Base-by-base conservation (phyloP, 257 asterid genomes). In the Nicotiana noctiflora region DNA sequence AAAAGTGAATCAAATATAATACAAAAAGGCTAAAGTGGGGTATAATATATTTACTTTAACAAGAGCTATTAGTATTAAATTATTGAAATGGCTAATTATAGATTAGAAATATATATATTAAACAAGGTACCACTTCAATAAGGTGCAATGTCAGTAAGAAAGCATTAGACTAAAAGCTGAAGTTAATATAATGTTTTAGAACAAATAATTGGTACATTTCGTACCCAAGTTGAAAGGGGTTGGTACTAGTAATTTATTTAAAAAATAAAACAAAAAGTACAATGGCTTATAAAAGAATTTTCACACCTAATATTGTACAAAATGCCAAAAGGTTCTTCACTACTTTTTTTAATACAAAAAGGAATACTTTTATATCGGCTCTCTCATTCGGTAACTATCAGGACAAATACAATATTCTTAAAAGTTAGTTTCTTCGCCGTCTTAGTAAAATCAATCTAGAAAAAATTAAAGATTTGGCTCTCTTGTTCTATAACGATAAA, bases 121-220 rank as follows among this genome's bases (percentile, higher is more conserved):
- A 14, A 72, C 46, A 74, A 27, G 8, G 23, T 21, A 77, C 25
- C 74, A 74, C 61, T 59, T 60, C 25, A 34, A 32, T 62, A 77
- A 59, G 74, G 40, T 59, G 44, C 81, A 40, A 8, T 40, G 49
- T 40, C 8, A 40, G 12, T 40, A 40, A 40, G 49, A 17, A 77
- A 37, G 10, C 81, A 77, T 46, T 31, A 59, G 17, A 23, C 59
- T 11, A 70, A 44, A 77, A 77, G 81, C 21, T 14, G 4, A 59
- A 77, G 29, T 13, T 57, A 77, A 21, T 60, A 59, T 40, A 21
- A 60, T 59, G 37, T 21, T 57, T 19, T 5, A 55, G 34, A 8
- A n/a, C 13, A 59, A 77, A 62, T 37, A 23, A 57, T 59, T 77
- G 81, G 57, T 34, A 5, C 57, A 77, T 77, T 56, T 77, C 68